A percentile compares a stretch with the other conserved stretches of the same genome.
These are phyloP conservation scores for Cercospora sp. DNA, from an alignment of 2,329 filamentous ascomycete genomes.

Conservation along the genomic window DNA sequence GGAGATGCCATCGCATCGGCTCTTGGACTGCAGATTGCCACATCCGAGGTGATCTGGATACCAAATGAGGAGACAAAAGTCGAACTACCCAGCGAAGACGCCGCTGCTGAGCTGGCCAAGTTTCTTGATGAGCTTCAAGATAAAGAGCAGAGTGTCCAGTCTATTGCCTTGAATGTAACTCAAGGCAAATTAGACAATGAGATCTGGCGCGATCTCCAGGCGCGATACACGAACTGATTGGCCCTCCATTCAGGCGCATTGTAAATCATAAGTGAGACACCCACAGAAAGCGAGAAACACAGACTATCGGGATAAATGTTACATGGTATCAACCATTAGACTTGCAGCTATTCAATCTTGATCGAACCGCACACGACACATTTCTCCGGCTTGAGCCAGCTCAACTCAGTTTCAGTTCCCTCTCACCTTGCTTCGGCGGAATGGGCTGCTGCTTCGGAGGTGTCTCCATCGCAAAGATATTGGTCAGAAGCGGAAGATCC, in stretches of 20 bases:
- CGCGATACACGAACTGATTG: constrained; percentile 19
- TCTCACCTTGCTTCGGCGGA: constrained; percentile 24
- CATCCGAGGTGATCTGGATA: constrained; percentile 80
- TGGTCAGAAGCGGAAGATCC: constrained; percentile 20
- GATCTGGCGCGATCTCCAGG: constrained; percentile 34
- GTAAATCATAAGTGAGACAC: background rate
- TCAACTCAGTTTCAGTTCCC: constrained; percentile 17
- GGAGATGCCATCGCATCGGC: constrained; percentile 63
- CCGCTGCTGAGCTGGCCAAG: constrained; percentile 58
- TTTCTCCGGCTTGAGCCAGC: background rate
- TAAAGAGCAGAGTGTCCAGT: constrained; percentile 67
- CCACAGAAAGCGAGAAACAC: background rate
- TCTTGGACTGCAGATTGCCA: constrained; percentile 67
- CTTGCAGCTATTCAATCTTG: background rate
- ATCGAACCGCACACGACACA: background rate
- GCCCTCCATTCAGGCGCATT: background rate
- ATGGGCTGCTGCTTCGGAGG: constrained; percentile 24
- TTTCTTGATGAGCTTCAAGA: constrained; percentile 65
- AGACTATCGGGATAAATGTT: background rate
- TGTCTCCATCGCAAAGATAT: constrained; percentile 23
- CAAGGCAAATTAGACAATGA: constrained; percentile 39
- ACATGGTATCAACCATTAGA: background rate
- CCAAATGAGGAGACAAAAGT: constrained; percentile 78
- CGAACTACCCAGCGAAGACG: constrained; percentile 58
- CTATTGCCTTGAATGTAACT: constrained; percentile 70